Evolutionary conservation across 306 rosid genomes (phyloP).

Genomic region (Pyrus betulifolia): DNA sequence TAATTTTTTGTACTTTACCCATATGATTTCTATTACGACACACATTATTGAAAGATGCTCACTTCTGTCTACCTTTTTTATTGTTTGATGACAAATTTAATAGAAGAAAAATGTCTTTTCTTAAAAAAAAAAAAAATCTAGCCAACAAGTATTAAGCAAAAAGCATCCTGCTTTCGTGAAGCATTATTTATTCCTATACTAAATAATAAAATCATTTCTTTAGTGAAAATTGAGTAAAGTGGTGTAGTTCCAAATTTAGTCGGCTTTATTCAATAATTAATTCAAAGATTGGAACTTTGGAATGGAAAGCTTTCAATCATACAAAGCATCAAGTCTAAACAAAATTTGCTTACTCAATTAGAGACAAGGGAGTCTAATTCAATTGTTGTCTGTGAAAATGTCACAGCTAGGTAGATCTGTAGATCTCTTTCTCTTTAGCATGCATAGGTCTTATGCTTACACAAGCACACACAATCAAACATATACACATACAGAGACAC

Average conservation of each 20-base stretch:
- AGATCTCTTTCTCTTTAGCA: background rate
- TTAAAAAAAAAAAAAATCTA: background rate
- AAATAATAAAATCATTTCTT: background rate
- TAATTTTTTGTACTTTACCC: too few species aligned
- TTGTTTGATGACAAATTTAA: too few species aligned
- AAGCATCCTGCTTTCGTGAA: conserved; percentile 41
- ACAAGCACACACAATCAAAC: background rate
- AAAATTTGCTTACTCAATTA: background rate
- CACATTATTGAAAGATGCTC: too few species aligned
- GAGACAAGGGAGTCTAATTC: background rate
- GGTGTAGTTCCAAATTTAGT: conserved; percentile 13
- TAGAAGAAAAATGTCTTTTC: too few species aligned
- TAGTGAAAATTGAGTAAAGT: conserved; percentile 20
- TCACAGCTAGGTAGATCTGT: background rate
- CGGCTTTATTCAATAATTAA: background rate
- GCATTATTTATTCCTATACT: background rate
- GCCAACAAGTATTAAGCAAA: conserved; percentile 26
- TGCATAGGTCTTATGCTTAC: background rate
- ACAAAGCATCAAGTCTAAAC: background rate
- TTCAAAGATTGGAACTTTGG: background rate
- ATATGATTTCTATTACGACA: too few species aligned
- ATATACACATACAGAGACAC: background rate
- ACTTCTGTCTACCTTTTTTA: too few species aligned
- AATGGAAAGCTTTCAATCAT: background rate
- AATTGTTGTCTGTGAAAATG: background rate